Conservation (phyloP, 1,284 basidiomycete genomes). For the Ceratobasidium papillatum region DNA sequence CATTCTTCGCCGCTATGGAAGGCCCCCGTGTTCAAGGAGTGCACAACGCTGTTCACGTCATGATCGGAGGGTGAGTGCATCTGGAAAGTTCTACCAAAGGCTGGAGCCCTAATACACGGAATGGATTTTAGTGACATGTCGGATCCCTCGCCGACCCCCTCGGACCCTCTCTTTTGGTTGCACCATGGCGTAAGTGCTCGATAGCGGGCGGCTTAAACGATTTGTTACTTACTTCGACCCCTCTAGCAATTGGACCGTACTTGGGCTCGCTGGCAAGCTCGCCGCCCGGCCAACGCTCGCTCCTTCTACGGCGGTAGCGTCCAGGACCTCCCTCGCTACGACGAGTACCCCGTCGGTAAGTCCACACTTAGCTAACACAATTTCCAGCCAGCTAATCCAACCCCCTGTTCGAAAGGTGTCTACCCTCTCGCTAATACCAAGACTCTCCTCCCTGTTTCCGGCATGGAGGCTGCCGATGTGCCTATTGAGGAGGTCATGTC, state of each 20-base stretch:
- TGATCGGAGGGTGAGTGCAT: slow-evolving; percentile 27
- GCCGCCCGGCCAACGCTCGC: slow-evolving; percentile 33
- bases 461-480: slow-evolving; percentile 30
- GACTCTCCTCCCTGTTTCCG: slow-evolving; percentile 20
- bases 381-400: neutral
- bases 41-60: slow-evolving; percentile 39
- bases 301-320: slow-evolving; percentile 35
- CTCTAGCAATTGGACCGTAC: slow-evolving; percentile 35
- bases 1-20: slow-evolving; percentile 36
- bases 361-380: neutral
- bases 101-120: neutral
- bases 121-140: slow-evolving; percentile 31
- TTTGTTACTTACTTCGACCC: neutral
- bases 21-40: slow-evolving; percentile 39
- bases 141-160: slow-evolving; percentile 32
- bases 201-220: neutral
- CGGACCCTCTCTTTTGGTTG: slow-evolving; percentile 35
- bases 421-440: slow-evolving; percentile 28
- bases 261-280: slow-evolving; percentile 39
- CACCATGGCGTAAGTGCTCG: slow-evolving; percentile 7
- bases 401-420: slow-evolving; percentile 10
- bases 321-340: slow-evolving; percentile 34
- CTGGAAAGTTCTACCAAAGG: no score
- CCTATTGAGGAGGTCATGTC: slow-evolving; percentile 28
- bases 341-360: slow-evolving; percentile 36